A percentile compares a stretch with the other conserved stretches of the same genome.
Conservation (phyloP, 139 green algal genomes). For the Dunaliella primolecta region DNA sequence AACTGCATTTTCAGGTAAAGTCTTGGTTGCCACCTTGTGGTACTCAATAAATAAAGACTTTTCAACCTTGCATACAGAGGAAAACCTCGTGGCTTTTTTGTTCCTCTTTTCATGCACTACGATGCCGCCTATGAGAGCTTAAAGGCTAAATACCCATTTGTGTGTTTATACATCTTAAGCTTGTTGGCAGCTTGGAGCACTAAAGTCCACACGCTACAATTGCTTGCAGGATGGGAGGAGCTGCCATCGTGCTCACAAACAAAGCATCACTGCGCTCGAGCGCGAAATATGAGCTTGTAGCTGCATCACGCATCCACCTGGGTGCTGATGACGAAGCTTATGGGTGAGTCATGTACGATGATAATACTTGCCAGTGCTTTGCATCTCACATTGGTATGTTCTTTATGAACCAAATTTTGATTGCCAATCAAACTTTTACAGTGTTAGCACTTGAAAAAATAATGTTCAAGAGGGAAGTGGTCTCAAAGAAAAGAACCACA, state of each 20-base stretch:
- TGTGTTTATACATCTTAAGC: too few species aligned
- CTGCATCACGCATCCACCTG: slow-evolving; percentile 54
- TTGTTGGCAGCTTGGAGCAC: too few species aligned
- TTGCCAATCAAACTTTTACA: too few species aligned
- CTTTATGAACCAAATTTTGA: too few species aligned
- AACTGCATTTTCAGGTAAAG: slow-evolving; percentile 57
- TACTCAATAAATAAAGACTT: not conserved
- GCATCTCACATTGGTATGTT: too few species aligned
- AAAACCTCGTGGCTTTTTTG: not conserved
- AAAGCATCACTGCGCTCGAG: slow-evolving; percentile 36
- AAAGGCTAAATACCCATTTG: not conserved
- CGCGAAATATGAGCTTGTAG: slow-evolving; percentile 70
- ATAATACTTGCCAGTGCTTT: too few species aligned
- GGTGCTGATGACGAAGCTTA: slow-evolving; percentile 61
- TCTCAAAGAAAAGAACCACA: too few species aligned
- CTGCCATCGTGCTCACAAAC: slow-evolving; percentile 68
- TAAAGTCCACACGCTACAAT: too few species aligned
- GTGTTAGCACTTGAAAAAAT: too few species aligned
- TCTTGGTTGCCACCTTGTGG: not conserved
- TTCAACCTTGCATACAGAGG: not conserved
- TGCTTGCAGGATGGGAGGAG: slow-evolving; percentile 53
- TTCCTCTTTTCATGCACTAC: not conserved
- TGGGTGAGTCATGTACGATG: slow-evolving; percentile 40
- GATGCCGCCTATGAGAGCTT: not conserved
- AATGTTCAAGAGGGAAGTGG: too few species aligned